Conservation (phyloP, 1,139 yeast genomes). For the Geotrichum restrictum region DNA sequence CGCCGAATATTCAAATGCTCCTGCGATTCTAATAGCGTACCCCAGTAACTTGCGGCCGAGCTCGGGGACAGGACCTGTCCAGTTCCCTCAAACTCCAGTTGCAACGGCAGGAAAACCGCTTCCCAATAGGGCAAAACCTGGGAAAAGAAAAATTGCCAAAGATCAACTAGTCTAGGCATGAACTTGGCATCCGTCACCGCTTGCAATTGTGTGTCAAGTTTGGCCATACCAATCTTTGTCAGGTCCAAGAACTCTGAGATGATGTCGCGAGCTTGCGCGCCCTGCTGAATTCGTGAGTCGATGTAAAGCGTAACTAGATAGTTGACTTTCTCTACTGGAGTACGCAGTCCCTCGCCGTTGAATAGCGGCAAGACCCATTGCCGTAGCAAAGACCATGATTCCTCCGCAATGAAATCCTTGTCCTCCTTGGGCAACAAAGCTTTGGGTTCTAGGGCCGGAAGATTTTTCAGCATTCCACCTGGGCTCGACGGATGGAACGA, state of each 20-base stretch:
- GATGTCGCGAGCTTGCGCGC: slow-evolving; percentile 41
- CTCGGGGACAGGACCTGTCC: slow-evolving; percentile 37
- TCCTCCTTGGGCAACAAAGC: slow-evolving; percentile 41
- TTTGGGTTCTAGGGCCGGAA: slow-evolving; percentile 37
- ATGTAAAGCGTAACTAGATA: slow-evolving; percentile 48
- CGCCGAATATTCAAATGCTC: slow-evolving; percentile 36
- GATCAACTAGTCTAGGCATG: slow-evolving; percentile 35
- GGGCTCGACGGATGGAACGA: slow-evolving; percentile 46
- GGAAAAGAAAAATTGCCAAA: slow-evolving; percentile 56
- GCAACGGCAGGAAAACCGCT: slow-evolving; percentile 59
- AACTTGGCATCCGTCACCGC: slow-evolving; percentile 28
- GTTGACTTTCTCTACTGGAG: slow-evolving; percentile 57
- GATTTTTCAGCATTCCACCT: slow-evolving; percentile 34
- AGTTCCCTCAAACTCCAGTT: slow-evolving; percentile 46
- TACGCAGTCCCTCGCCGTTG: slow-evolving; percentile 46
- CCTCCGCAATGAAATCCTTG: slow-evolving; percentile 46
- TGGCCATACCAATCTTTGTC: slow-evolving; percentile 44
- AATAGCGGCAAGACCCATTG: slow-evolving; percentile 48
- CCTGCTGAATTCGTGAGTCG: slow-evolving; percentile 41
- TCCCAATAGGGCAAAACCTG: slow-evolving; percentile 54
- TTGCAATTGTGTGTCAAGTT: slow-evolving; percentile 38
- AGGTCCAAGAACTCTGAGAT: slow-evolving; percentile 48
- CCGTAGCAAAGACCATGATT: slow-evolving; percentile 48
- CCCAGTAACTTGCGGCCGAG: slow-evolving; percentile 42
- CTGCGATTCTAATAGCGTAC: slow-evolving; percentile 33